Evolutionary conservation across 169 alveolate genomes (phyloP).

Genomic region (Perkinsus chesapeaki): DNA sequence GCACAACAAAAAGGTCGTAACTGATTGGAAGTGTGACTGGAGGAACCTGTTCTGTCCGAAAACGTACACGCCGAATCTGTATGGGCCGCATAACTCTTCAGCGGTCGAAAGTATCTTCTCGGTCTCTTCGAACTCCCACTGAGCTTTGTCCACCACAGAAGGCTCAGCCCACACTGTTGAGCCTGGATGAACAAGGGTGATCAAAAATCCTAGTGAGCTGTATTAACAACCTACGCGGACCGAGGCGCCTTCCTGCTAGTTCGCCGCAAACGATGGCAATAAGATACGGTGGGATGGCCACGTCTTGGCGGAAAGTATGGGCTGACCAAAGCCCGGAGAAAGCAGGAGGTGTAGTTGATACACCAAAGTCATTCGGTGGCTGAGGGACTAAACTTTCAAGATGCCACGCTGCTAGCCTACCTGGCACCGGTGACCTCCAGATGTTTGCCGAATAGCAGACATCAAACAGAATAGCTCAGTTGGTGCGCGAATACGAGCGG

Average conservation of each 20-base stretch:
- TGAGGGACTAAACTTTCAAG: conserved; percentile 8
- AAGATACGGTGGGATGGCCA: conserved; percentile 62
- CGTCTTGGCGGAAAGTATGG: conserved; percentile 33
- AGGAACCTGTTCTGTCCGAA: neutral
- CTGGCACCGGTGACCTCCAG: neutral
- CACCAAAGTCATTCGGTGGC: conserved; percentile 24
- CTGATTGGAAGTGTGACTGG: neutral
- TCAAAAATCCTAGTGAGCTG: neutral
- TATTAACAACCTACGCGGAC: conserved; percentile 20
- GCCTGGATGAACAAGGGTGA: conserved; percentile 11
- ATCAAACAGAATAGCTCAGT: neutral
- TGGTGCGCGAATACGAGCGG: neutral
- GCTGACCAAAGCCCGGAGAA: conserved; percentile 7
- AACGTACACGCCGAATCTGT: conserved; percentile 53
- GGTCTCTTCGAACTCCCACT: conserved; percentile 51
- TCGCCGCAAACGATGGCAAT: conserved; percentile 67
- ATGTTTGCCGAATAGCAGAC: neutral
- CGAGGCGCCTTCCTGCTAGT: conserved; percentile 37
- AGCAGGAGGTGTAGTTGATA: neutral
- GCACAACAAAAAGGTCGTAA: conserved; percentile 59
- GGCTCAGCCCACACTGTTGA: conserved; percentile 61
- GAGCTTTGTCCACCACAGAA: conserved; percentile 40
- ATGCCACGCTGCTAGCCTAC: neutral
- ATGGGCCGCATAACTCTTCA: conserved; percentile 50
- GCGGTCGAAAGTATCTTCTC: conserved; percentile 40